Percentiles rank a stretch among this genome's conserved stretches.
Evolutionary conservation across 2,329 filamentous ascomycete species (phyloP).

Genomic region (Penicillium sp.): DNA sequence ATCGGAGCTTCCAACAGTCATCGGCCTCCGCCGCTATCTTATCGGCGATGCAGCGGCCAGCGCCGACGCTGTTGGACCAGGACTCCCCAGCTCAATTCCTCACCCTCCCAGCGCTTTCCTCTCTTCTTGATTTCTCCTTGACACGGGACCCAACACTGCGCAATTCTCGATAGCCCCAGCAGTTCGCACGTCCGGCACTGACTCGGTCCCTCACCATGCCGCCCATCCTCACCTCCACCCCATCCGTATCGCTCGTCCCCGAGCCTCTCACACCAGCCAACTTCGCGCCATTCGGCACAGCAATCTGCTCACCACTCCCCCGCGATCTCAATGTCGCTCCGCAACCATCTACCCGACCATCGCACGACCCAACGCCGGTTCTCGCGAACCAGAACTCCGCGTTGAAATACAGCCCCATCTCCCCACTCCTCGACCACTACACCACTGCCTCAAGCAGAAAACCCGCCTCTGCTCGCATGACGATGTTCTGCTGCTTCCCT

Average conservation of each 20-base stretch:
- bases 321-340: constrained; percentile 49
- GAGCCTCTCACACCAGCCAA: constrained; percentile 64
- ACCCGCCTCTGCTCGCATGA: constrained; percentile 65
- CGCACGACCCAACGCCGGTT: constrained; percentile 51
- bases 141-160: too few species aligned
- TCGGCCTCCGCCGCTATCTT: too few species aligned
- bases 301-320: constrained; percentile 69
- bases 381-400: constrained; percentile 83
- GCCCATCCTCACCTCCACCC: constrained; percentile 34
- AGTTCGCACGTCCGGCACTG: too few species aligned
- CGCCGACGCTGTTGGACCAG: too few species aligned
- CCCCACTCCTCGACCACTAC: constrained; percentile 70
- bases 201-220: too few species aligned
- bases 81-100: too few species aligned
- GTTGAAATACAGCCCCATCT: constrained; percentile 79
- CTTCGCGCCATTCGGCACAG: constrained; percentile 79
- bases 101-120: too few species aligned
- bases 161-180: too few species aligned
- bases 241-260: constrained; percentile 52
- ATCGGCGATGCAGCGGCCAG: too few species aligned
- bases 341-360: constrained; percentile 47
- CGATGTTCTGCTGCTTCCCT: constrained; percentile 83
- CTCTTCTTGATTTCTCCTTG: too few species aligned
- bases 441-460: constrained; percentile 47
- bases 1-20: too few species aligned